Conservation (phyloP, 208 protist species). For the Phytomonas sp. region DNA sequence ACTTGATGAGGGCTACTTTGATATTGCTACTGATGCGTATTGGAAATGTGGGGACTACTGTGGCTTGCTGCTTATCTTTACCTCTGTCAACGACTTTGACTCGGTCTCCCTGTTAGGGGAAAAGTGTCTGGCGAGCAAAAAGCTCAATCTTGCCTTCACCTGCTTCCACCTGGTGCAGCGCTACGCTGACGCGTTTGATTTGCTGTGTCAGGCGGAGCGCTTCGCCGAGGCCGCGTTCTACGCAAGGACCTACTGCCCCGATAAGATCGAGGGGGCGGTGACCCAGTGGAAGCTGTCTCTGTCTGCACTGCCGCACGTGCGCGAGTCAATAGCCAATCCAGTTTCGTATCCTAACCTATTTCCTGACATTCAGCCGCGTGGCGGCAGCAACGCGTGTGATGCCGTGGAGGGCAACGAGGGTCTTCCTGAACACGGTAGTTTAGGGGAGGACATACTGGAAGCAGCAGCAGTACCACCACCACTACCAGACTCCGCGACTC, state of each 20-base stretch:
- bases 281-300: conserved; percentile 87
- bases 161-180: conserved; percentile 77
- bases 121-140: conserved; percentile 45
- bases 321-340: conserved; percentile 90
- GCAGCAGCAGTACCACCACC: neutral
- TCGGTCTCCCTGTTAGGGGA: conserved; percentile 72
- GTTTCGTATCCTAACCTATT: conserved; percentile 94
- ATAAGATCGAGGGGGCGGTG: conserved; percentile 65
- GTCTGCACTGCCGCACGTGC: conserved; percentile 52
- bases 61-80: conserved; percentile 79
- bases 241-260: conserved; percentile 92
- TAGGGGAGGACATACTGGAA: neutral
- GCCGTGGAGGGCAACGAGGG: too few species aligned
- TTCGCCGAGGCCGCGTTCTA: conserved; percentile 94
- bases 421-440: neutral
- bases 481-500: conserved; percentile 6
- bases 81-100: conserved; percentile 46
- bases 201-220: conserved; percentile 78
- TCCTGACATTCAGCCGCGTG: conserved; percentile 23
- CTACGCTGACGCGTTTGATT: conserved; percentile 77
- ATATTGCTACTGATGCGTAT: conserved; percentile 74
- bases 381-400: neutral
- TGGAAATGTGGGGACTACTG: conserved; percentile 50
- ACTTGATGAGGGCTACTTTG: conserved; percentile 57
- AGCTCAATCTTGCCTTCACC: conserved; percentile 93